Base-by-base conservation (phyloP, 495 filamentous ascomycete species). In the Aspergillus heteromorphus region DNA sequence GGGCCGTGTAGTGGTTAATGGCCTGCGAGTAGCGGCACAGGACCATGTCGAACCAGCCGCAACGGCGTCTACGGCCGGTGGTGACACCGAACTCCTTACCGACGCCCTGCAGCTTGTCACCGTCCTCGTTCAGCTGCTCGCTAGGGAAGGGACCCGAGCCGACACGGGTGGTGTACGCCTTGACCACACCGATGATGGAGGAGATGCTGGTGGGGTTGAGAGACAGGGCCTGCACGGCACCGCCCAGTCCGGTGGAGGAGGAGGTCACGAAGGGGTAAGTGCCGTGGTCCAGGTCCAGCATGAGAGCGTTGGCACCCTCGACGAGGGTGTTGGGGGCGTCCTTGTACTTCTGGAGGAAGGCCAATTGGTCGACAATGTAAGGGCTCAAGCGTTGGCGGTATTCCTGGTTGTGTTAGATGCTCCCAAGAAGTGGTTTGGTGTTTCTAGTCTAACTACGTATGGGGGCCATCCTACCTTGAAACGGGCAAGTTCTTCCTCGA, bases 1-100 rank as follows among this genome's bases (percentile, higher is more conserved):
- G 71, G 1, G 76, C 73, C 9, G 84, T 87, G 73, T 90, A 89
- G 73, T 89, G 79, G 75, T 89, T 88, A 58, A 91, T 75, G 1
- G 75, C 70, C 29, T 78, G 73, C 38, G 82, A 88, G 77, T 91
- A 90, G 60, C 88, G 86, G 53, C 88, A 68, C n/a, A 93, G 76
- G n/a, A 92, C 86, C 6, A 96, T 79, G 65, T 97, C 91, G 36
- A 96, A 79, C 90, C 88, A 95, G 23, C 91, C 92, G 65, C 91
- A 96, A 42, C 91, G 82, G 18, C 92, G 85, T 59, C 74, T 82
- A 49, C 92, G 83, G 54, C 92, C 91, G 19, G 91, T 96, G 40
- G 86, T 96, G 30, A 88, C 88, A 55, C 90, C 91, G 66, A 84
- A 85, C 72, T 90, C 87, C 27, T 70, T 70, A 30, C 86, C 87